phyloP scores from a whole-genome alignment of 1,284 basidiomycete genomes.

The Polyporus tsugae region DNA sequence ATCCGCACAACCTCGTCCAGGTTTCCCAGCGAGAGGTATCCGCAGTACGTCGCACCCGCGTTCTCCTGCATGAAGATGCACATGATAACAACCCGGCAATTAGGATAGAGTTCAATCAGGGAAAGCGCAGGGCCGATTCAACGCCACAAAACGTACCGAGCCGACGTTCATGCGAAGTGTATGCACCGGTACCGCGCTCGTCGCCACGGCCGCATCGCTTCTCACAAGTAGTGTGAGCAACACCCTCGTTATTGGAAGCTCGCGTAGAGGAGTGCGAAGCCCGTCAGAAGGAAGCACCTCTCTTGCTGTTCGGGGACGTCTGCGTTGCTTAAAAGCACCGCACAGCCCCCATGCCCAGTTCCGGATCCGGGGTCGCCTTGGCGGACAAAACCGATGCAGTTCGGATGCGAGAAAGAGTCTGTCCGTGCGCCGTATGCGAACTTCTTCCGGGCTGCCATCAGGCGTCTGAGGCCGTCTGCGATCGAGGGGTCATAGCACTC shows the following conservation, averaged over 20 bases:
- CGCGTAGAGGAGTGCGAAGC: background rate
- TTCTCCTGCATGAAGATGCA: constrained; percentile 44
- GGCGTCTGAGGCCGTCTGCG: constrained; percentile 55
- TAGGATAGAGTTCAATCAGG: background rate
- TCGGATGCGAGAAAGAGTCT: constrained; percentile 65
- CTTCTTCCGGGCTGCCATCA: constrained; percentile 67
- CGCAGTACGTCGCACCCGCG: constrained; percentile 51
- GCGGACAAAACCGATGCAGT: constrained; percentile 81
- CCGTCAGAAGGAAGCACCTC: constrained; percentile 37
- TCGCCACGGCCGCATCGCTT: constrained; percentile 17
- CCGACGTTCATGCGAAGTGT: constrained; percentile 72
- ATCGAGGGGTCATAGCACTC: constrained; percentile 69
- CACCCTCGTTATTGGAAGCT: constrained; percentile 1
- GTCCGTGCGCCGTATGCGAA: constrained; percentile 69
- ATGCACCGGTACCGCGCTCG: constrained; percentile 37
- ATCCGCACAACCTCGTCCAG: constrained; percentile 43
- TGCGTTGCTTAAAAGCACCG: constrained; percentile 73
- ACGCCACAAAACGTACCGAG: constrained; percentile 49
- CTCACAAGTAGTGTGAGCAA: constrained; percentile 14
- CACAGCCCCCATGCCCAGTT: constrained; percentile 50
- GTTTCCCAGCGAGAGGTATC: constrained; percentile 53
- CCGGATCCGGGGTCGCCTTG: constrained; percentile 52
- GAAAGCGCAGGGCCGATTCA: background rate
- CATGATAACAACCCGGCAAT: constrained; percentile 1
- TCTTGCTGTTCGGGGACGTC: constrained; percentile 26